Base-by-base conservation (phyloP, 148 eudicot species). In the Beta vulgaris region DNA sequence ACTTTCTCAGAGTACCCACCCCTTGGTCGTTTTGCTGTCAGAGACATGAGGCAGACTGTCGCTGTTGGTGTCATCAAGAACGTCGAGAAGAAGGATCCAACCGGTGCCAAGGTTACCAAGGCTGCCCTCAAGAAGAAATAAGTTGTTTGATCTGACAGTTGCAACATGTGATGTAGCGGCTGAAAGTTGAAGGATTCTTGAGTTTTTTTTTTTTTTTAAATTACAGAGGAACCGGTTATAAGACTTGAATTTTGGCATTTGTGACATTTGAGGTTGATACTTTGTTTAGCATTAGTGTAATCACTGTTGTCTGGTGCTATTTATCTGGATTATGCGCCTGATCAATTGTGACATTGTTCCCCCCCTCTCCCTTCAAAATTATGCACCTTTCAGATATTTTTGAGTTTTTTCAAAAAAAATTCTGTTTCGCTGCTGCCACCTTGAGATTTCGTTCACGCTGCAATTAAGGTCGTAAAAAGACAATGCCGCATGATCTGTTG, bases 41-140 rank as follows among this genome's bases (percentile, higher is more conserved):
- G 85, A 49, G 85, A 83, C 78, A 79, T 83, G 82, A 79, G 85
- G 67, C 85, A 83, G 70, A 83, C 85, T 6, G 85, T 83, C 0
- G 85, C 85, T 40, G 85, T 83, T 4, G 85, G 85, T 65, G 85
- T 83, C 43, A 83, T 83, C 74, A 83, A 83, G 82, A 76, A 21
- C 23, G 80, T 83, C 9, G 82, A 83, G 80, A 83, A 83, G 82
- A 83, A 83, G 79, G 85, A 83, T 0, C 77, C 80, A 18, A 76
- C 82, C 4, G 82, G 85, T 29, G 85, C 85, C 62, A 82, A 82
- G 82, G 81, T 82, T 28, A 82, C 85, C 76, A 83, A 83, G 79
- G 85, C 85, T 65, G 85, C 82, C 28, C 69, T 46, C n/a, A 79
- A 83, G 80, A 83, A 83, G 83, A 80, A 80, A 43, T 79, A 67